A percentile compares a stretch with the other conserved stretches of the same genome.
phyloP scores from a whole-genome alignment of 1,139 yeast genomes.

The Pichiaceae sp. region DNA sequence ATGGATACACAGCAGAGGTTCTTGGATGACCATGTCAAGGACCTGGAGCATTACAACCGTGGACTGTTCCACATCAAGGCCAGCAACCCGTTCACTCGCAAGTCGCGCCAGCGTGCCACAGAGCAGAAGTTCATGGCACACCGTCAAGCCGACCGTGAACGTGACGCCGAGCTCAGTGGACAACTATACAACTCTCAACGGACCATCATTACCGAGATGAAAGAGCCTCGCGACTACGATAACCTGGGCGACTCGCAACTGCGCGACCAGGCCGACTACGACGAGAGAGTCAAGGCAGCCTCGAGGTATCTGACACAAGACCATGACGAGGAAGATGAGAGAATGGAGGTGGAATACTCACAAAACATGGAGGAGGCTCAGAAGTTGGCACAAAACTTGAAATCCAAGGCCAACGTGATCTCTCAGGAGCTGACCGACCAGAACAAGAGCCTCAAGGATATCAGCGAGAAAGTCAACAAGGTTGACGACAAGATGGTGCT shows the following conservation, averaged over 20 bases:
- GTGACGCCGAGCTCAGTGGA: slow-evolving; percentile 19
- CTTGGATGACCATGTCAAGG: slow-evolving; percentile 79
- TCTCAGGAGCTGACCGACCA: slow-evolving; percentile 44
- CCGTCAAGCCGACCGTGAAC: slow-evolving; percentile 27
- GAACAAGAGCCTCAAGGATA: slow-evolving; percentile 38
- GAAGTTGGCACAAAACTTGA: slow-evolving; percentile 34
- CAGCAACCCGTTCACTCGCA: slow-evolving; percentile 79
- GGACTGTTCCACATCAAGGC: slow-evolving; percentile 78
- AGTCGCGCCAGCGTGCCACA: slow-evolving; percentile 63
- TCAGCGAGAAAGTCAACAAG: slow-evolving; percentile 48
- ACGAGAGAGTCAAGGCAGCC: slow-evolving; percentile 40
- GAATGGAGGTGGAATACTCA: slow-evolving; percentile 49
- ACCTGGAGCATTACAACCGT: slow-evolving; percentile 72
- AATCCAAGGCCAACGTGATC: slow-evolving; percentile 36
- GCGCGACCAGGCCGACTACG: slow-evolving; percentile 42
- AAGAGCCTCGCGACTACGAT: slow-evolving; percentile 4
- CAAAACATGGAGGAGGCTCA: slow-evolving; percentile 46
- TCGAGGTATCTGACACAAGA: slow-evolving; percentile 20
- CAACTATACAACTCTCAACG: slow-evolving; percentile 20
- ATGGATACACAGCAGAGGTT: slow-evolving; percentile 77
- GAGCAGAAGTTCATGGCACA: slow-evolving; percentile 67
- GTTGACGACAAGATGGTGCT: slow-evolving; percentile 42
- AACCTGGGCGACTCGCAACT: slow-evolving; percentile 18
- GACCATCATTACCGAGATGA: slow-evolving; percentile 16
- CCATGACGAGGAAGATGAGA: slow-evolving; percentile 48